Evolutionary conservation across 2,329 filamentous ascomycete species (phyloP), one percentile per base, ranked within the genome.

Genomic region (Raffaelea deltoideospora): DNA sequence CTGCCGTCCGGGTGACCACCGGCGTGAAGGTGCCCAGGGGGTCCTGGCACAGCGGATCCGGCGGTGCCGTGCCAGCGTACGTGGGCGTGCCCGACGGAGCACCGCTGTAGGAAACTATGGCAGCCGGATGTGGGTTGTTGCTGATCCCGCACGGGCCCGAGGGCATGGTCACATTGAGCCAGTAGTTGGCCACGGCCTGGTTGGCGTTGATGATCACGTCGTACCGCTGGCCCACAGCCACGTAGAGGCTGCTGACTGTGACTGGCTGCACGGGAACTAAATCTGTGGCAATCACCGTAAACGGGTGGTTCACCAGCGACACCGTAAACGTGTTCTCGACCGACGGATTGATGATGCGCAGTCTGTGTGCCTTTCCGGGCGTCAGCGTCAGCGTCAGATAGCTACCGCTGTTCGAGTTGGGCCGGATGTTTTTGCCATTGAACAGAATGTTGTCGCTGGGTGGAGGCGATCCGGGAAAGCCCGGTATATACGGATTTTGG

Each of bases 341-440:
- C 53, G 51, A 70, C 1, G 60, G 60, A 51, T 69, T 69, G 51
- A 72, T 65, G 38, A 69, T 45, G 3, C 66, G 54, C 27, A 71
- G 54, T 4, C 61, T 57, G 48, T 69, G 64, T 55, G 31, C 64
- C 52, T 63, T 66, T 32, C 57, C 65, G 33, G 57, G 48, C 11
- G 48, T 55, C 28, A 63, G 47, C 5, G 45, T 57, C n/a, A 61
- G 49, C 23, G 45, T 53, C 26, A 48, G 47, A 31, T 56, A 59
- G 19, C 43, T 21, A 8, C 56, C 57, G 3, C 50, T 45, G 5
- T 46, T 49, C 2, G 49, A 48, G 18, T 33, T 34, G 3, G 51
- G 54, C 44, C 56, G 48, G 31, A 54, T 43, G 38, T 50, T 52
- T 18, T 48, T 62, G 8, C 68, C 68, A 42, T 64, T 64, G 49